Base-by-base conservation (phyloP, 805 yeast genomes). In the Wickerhamiella sorbophila region DNA sequence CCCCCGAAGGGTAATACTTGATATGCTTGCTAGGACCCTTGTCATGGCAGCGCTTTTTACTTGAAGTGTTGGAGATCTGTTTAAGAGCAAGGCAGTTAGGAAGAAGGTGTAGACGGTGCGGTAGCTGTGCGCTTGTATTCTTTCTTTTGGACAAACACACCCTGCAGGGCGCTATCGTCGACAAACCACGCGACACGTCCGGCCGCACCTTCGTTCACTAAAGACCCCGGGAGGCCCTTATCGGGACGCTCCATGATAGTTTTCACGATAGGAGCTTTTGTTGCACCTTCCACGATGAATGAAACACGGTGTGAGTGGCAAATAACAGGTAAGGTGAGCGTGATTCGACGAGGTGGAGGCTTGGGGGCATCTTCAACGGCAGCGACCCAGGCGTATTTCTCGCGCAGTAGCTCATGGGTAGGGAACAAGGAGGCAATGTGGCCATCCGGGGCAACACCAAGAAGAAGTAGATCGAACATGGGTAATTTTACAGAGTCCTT, bases 391-490 rank as follows among this genome's bases (percentile, higher is more conserved):
- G 96, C 96, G 51, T 80, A 71, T 47, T 79, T 74, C 60, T 88
- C 98, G 56, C 96, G 72, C 50, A 88, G 66, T 43, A 82, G 79
- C 51, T 83, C 91, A 55, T 83, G 91, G 57, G 80, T 79, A 18
- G 98, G 98, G 68, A 88, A 88, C 43, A 88, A 71, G n/a, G 94
- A 85, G 40, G 95, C 95, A 56, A 85, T 83, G 61, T 88, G 98
- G 18, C 98, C 98, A 61, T 88, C 98, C 2, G 97, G 97, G 1
- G 98, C 98, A 68, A 97, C 88, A 20, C 98, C 98, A 45, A 91
- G 69, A 50, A 91, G 66, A 48, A 91, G 72, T 41, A 91, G 65
- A 61, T 91, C 97, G 64, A 91, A 88, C 75, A 84, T 77, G 45
- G 98, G 98, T 47, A 88, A 70, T 63, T 87, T 86, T 43, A 91